Evolutionary conservation across 768 basidiomycete genomes (phyloP).

Genomic region (Melanogaster broomeanus): DNA sequence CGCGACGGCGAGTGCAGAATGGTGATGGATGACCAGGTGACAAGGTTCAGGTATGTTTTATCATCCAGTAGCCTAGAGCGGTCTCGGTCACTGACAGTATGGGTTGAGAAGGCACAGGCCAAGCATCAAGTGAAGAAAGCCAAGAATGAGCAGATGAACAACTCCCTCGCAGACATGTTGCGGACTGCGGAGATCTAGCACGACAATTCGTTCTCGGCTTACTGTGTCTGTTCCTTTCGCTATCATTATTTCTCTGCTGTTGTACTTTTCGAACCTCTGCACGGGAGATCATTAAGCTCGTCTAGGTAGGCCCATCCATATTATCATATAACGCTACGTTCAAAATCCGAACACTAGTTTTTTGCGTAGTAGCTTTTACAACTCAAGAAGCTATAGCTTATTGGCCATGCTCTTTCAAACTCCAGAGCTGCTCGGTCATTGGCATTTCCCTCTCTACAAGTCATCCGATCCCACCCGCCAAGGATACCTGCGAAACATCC

Average conservation of each 20-base stretch:
- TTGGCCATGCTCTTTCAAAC: conserved; percentile 43
- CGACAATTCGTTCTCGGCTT: no score
- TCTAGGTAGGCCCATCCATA: no score
- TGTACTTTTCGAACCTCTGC: no score
- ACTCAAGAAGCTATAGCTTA: no score
- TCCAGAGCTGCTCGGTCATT: conserved; percentile 47
- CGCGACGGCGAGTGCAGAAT: neutral
- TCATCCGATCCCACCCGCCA: conserved; percentile 22
- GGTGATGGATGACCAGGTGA: neutral
- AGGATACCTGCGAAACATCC: conserved; percentile 25
- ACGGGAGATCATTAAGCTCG: no score
- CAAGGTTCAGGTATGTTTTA: neutral
- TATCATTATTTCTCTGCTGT: no score
- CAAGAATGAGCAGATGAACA: conserved; percentile 3
- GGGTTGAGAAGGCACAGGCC: neutral
- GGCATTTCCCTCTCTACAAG: conserved; percentile 44
- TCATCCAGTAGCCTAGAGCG: no score
- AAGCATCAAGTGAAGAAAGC: neutral
- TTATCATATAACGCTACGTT: no score
- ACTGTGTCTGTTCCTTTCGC: no score
- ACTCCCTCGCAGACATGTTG: conserved; percentile 13
- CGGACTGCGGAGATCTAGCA: conserved; percentile 7
- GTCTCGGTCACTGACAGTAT: neutral
- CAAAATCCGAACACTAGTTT: no score
- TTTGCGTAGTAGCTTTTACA: no score